Evolutionary conservation across 2,329 filamentous ascomycete species (phyloP).

Genomic region (Alternaria brassicicola): DNA sequence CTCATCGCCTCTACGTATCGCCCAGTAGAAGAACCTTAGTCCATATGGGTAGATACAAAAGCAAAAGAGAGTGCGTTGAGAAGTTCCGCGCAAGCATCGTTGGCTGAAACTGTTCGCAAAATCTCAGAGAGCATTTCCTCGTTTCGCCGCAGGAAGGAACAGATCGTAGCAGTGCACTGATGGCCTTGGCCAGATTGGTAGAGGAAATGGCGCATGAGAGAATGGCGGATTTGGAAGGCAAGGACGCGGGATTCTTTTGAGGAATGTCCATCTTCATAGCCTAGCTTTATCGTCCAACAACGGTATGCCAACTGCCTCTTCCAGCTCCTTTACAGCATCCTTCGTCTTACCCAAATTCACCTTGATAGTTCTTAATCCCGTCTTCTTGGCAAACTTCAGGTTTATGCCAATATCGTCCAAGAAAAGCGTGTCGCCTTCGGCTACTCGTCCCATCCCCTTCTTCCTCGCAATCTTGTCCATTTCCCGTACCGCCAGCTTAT

Average conservation of each 20-base stretch:
- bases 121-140: background rate
- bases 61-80: background rate
- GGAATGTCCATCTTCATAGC: constrained; percentile 21
- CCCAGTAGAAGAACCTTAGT: background rate
- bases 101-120: background rate
- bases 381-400: constrained; percentile 74
- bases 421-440: constrained; percentile 76
- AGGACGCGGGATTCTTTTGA: background rate
- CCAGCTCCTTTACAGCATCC: constrained; percentile 82
- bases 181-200: background rate
- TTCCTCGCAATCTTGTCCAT: constrained; percentile 67
- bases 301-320: constrained; percentile 72
- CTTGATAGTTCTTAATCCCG: constrained; percentile 83
- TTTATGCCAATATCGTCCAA: constrained; percentile 96
- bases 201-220: background rate
- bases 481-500: constrained; percentile 71
- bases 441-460: constrained; percentile 61
- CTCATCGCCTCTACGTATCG: background rate
- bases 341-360: constrained; percentile 78
- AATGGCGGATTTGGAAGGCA: background rate
- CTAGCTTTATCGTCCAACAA: constrained; percentile 58
- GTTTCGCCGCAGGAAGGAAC: background rate
- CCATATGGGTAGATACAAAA: background rate
- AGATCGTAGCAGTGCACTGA: background rate
- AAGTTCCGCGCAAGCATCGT: background rate